phyloP scores from a whole-genome alignment of 306 rosid genomes.

The Notholithocarpus densiflorus region DNA sequence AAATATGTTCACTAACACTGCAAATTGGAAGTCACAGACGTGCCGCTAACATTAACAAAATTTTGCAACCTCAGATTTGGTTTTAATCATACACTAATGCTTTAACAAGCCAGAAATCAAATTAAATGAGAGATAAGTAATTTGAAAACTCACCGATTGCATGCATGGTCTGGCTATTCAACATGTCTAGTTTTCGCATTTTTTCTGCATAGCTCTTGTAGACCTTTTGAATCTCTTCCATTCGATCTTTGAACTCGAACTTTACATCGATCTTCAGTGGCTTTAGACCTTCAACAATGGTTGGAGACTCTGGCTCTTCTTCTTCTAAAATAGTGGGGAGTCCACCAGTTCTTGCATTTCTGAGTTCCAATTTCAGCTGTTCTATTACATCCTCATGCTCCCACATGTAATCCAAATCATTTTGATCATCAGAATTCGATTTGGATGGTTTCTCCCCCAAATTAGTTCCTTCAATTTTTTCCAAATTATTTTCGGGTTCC shows the following conservation, averaged over 20 bases:
- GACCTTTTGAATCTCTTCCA: constrained; percentile 59
- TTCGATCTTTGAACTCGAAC: constrained; percentile 47
- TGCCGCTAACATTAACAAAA: neutral
- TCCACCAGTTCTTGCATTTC: constrained; percentile 66
- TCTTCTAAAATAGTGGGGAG: constrained; percentile 75
- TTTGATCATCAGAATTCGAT: constrained; percentile 24
- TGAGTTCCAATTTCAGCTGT: constrained; percentile 65
- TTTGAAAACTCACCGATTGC: constrained; percentile 57
- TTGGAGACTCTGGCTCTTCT: constrained; percentile 32
- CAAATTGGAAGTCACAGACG: neutral
- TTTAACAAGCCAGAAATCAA: neutral
- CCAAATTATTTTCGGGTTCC: neutral
- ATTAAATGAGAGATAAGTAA: neutral
- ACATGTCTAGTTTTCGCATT: constrained; percentile 73
- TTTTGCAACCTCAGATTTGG: neutral
- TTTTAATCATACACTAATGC: neutral
- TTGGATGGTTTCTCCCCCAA: constrained; percentile 22
- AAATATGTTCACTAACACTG: neutral
- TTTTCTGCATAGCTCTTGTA: constrained; percentile 61
- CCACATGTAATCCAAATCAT: constrained; percentile 43
- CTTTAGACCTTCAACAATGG: constrained; percentile 31
- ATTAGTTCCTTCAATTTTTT: constrained; percentile 25
- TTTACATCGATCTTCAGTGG: constrained; percentile 57
- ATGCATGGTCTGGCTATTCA: constrained; percentile 88
- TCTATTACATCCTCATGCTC: constrained; percentile 76